A percentile compares a stretch with the other conserved stretches of the same genome.
phyloP scores from a whole-genome alignment of 768 basidiomycete genomes.

The Gyrodon lividus region DNA sequence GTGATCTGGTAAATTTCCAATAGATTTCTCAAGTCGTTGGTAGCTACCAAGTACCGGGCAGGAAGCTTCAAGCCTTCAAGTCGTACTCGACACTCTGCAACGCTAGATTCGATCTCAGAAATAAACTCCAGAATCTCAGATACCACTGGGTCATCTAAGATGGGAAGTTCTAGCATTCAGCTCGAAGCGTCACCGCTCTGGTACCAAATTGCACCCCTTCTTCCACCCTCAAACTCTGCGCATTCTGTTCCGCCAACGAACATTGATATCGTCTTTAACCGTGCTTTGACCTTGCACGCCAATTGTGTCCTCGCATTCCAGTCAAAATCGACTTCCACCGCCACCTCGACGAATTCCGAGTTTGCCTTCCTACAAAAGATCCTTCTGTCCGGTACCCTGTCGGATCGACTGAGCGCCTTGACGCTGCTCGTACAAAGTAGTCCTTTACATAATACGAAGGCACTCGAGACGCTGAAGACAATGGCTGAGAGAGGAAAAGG shows the following conservation, averaged over 20 bases:
- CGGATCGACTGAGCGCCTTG: constrained; percentile 87
- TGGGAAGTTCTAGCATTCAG: too few species aligned
- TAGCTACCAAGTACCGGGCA: too few species aligned
- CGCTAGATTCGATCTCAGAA: too few species aligned
- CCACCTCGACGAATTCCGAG: constrained; percentile 59
- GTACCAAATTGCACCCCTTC: constrained; percentile 48
- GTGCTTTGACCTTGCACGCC: constrained; percentile 48
- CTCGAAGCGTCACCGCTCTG: constrained; percentile 47
- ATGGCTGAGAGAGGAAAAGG: constrained; percentile 79
- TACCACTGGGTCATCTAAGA: too few species aligned
- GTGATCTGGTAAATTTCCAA: too few species aligned
- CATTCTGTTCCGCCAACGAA: constrained; percentile 42
- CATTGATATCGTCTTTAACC: constrained; percentile 43
- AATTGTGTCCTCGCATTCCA: constrained; percentile 46
- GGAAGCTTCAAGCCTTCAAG: too few species aligned
- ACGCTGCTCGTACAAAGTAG: constrained; percentile 87
- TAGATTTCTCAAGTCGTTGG: too few species aligned
- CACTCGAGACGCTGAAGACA: constrained; percentile 68
- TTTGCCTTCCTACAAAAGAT: constrained; percentile 81
- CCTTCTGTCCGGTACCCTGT: constrained; percentile 84
- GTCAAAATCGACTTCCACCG: constrained; percentile 46
- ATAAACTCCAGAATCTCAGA: too few species aligned
- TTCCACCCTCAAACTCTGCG: constrained; percentile 31
- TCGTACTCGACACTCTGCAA: too few species aligned
- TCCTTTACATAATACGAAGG: constrained; percentile 81